Evolutionary conservation across 257 asterid genomes (phyloP).

Genomic region (Catharanthus roseus): DNA sequence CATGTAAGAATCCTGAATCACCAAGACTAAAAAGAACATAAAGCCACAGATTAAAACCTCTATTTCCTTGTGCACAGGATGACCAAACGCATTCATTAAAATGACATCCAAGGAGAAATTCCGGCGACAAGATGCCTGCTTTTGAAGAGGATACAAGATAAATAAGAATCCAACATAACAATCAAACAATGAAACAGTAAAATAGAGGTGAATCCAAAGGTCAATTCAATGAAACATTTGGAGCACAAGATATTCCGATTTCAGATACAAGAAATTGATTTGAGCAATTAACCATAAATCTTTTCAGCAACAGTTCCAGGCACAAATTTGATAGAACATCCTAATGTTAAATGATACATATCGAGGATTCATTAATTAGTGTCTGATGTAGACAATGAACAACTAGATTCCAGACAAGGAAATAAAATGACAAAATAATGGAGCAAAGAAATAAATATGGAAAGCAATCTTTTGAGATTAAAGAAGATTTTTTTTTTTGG

Average conservation of each 20-base stretch:
- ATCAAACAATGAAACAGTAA: slow-evolving; percentile 1
- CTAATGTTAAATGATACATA: neutral
- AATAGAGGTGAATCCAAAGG: neutral
- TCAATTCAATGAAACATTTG: neutral
- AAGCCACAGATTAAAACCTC: slow-evolving; percentile 47
- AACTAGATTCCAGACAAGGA: neutral
- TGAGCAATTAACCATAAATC: neutral
- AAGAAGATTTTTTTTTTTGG: too few species aligned
- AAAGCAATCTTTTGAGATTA: neutral
- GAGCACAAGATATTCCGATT: neutral
- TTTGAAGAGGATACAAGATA: slow-evolving; percentile 16
- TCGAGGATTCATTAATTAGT: neutral
- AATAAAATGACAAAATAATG: neutral
- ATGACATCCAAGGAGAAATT: slow-evolving; percentile 69
- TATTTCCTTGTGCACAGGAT: slow-evolving; percentile 48
- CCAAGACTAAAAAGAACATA: neutral
- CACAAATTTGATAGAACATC: neutral
- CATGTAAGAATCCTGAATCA: neutral
- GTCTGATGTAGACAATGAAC: neutral
- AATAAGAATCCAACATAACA: neutral
- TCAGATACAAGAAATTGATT: neutral
- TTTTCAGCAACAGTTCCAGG: neutral
- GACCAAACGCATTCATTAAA: slow-evolving; percentile 52
- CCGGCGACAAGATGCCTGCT: slow-evolving; percentile 88
- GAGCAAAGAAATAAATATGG: neutral